Conservation (phyloP, 2,329 filamentous ascomycete species). For the Penicillium sumatraense region DNA sequence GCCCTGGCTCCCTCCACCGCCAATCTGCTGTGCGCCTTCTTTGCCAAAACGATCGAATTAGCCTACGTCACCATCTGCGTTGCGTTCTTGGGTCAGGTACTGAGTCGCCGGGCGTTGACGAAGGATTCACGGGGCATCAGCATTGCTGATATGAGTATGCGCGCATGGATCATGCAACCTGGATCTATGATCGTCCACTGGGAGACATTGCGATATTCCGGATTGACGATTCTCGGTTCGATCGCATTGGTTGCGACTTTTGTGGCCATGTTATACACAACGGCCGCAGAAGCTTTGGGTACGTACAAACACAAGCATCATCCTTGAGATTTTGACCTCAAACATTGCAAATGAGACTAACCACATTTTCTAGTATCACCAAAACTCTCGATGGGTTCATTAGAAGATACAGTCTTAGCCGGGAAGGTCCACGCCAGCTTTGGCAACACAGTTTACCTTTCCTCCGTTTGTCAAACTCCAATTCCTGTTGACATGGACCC, state of each 20-base stretch:
- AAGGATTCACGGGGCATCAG: conserved; percentile 67
- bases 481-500: conserved; percentile 53
- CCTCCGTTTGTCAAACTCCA: conserved; percentile 64
- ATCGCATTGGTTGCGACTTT: conserved; percentile 69
- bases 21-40: conserved; percentile 67
- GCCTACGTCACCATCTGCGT: conserved; percentile 79
- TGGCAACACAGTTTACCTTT: conserved; percentile 64
- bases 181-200: conserved; percentile 74
- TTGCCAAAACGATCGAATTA: conserved; percentile 78
- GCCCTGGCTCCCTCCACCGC: conserved; percentile 65
- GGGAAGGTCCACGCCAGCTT: conserved; percentile 66
- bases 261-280: conserved; percentile 73
- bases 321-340: too few species aligned
- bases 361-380: conserved; percentile 61
- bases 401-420: conserved; percentile 55
- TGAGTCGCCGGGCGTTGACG: conserved; percentile 71
- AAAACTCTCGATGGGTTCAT: conserved; percentile 65
- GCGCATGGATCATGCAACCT: conserved; percentile 74
- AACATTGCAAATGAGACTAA: too few species aligned
- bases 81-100: conserved; percentile 72
- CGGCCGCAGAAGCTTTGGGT: conserved; percentile 72
- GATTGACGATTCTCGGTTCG: conserved; percentile 65
- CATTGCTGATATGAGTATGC: conserved; percentile 77
- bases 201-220: conserved; percentile 67
- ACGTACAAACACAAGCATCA: too few species aligned